Base-by-base conservation (phyloP, 169 alveolate species). In the Plasmodium adleri region DNA sequence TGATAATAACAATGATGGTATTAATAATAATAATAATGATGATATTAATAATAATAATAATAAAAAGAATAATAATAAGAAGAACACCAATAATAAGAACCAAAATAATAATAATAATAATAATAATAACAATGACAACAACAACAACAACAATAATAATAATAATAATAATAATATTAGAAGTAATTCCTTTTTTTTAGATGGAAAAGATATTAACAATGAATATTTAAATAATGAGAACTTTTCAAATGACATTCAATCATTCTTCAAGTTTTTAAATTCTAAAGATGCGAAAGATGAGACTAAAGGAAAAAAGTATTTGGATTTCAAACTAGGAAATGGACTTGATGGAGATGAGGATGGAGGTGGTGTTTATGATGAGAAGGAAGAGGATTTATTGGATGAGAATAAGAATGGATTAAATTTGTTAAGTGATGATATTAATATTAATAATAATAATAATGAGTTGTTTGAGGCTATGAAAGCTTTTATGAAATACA, bases 161-260 rank as follows among this genome's bases (percentile, higher is more conserved):
- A 20, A 20, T 20, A 20, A 20, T 50, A 50, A 3, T 50, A 12
- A 50, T 68, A 68, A 68, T 45, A 43, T 3, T n/a, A 15, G 10
- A 32, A 20, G 20, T 13, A 68, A 15, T 68, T n/a, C 75, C 3
- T 68, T 68, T 68, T 68, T 7, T 15, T n/a, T 68, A 20, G 59
- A 39, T 13, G 60, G 9, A 68, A 68, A 68, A 47, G 26, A 15
- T n/a, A 43, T 15, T 4, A 13, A 45, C 20, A 39, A 68, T 45
- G 75, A 68, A 43, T n/a, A 6, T 28, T n/a, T 2, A 67, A 67
- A 39, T 3, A 32, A 17, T 67, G 24, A 15, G 8, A 68, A 43
- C 47, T 5, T 20, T 15, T 10, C 17, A 5, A 39, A 20, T 17
- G 75, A 47, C 8, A 15, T 28, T 7, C 60, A 68, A 10, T 39